A percentile compares a stretch with the other conserved stretches of the same genome.
These are phyloP conservation scores for Iodosphaeria phyllophila DNA, from an alignment of 2,329 filamentous ascomycete species.

Conservation along the genomic window DNA sequence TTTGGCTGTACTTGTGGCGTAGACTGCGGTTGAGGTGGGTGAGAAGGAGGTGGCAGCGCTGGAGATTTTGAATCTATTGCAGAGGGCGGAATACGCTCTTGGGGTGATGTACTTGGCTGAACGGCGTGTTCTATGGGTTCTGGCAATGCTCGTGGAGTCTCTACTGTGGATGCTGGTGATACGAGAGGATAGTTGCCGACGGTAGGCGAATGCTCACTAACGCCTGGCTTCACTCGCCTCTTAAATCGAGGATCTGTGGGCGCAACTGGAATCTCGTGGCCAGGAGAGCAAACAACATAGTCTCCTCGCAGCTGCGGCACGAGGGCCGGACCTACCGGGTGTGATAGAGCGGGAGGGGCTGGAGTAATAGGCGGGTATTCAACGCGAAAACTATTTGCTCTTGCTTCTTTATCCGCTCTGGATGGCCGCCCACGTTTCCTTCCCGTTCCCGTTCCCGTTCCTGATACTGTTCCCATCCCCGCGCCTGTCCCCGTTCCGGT, in stretches of 20 bases:
- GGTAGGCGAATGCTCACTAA: slow-evolving; percentile 11
- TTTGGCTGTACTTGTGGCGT: slow-evolving; percentile 5
- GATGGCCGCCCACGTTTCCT: slow-evolving; percentile 27
- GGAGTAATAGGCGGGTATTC: slow-evolving; percentile 15
- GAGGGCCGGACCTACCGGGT: too few species aligned
- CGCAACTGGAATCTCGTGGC: slow-evolving; percentile 12
- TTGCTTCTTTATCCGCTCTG: slow-evolving; percentile 22
- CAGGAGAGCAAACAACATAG: slow-evolving; percentile 13
- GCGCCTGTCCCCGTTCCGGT: too few species aligned
- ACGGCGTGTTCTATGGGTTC: slow-evolving; percentile 13
- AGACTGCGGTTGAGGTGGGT: slow-evolving; percentile 6
- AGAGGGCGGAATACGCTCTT: slow-evolving; percentile 8
- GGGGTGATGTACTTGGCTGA: slow-evolving; percentile 11
- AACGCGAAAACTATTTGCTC: too few species aligned
- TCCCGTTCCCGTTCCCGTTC: slow-evolving; percentile 10
- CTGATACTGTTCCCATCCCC: too few species aligned
- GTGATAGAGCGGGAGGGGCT: slow-evolving; percentile 9
- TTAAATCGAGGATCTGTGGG: slow-evolving; percentile 9
- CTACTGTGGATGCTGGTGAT: slow-evolving; percentile 12
- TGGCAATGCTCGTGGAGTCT: slow-evolving; percentile 12
- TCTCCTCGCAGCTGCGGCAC: slow-evolving; percentile 13
- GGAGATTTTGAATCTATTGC: slow-evolving; percentile 12
- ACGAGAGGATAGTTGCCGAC: slow-evolving; percentile 9
- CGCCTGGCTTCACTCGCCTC: slow-evolving; percentile 8
- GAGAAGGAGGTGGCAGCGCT: slow-evolving; percentile 9